phyloP scores from a whole-genome alignment of 805 yeast genomes.

The Lipomyces spencermartinsiae region DNA sequence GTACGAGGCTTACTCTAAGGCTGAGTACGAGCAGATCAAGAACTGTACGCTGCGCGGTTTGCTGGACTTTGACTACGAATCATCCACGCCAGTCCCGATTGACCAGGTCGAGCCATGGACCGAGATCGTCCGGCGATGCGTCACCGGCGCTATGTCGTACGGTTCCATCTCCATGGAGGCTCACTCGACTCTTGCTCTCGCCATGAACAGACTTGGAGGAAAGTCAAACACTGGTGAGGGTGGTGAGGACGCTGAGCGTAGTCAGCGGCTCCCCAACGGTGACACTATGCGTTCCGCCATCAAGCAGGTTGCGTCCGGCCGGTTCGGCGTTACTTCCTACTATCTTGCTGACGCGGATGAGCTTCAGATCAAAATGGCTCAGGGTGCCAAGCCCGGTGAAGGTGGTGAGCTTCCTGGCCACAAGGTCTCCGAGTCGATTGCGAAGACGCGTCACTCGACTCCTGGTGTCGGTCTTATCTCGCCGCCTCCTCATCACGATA shows the following conservation, averaged over 20 bases:
- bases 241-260: conserved; percentile 96
- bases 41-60: conserved; percentile 94
- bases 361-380: conserved; percentile 97
- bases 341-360: conserved; percentile 96
- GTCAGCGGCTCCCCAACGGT: conserved; percentile 79
- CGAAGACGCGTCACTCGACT: conserved; percentile 94
- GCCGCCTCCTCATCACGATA: conserved; percentile 99
- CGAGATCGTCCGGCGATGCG: conserved; percentile 94
- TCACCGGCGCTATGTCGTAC: conserved; percentile 99
- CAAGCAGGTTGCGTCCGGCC: conserved; percentile 96
- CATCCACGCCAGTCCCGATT: conserved; percentile 77
- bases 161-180: conserved; percentile 99
- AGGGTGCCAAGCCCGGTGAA: conserved; percentile 99
- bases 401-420: conserved; percentile 98
- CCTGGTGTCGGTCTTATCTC: conserved; percentile 96
- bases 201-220: conserved; percentile 98
- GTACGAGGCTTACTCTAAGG: conserved; percentile 85
- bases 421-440: conserved; percentile 86
- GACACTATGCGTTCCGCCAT: conserved; percentile 99
- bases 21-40: conserved; percentile 88
- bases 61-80: conserved; percentile 84
- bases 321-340: conserved; percentile 96
- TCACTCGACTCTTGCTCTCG: conserved; percentile 96
- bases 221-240: conserved; percentile 99
- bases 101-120: conserved; percentile 99